Evolutionary conservation across 1,284 basidiomycete species (phyloP).

Genomic region (Golubevia pallescens): DNA sequence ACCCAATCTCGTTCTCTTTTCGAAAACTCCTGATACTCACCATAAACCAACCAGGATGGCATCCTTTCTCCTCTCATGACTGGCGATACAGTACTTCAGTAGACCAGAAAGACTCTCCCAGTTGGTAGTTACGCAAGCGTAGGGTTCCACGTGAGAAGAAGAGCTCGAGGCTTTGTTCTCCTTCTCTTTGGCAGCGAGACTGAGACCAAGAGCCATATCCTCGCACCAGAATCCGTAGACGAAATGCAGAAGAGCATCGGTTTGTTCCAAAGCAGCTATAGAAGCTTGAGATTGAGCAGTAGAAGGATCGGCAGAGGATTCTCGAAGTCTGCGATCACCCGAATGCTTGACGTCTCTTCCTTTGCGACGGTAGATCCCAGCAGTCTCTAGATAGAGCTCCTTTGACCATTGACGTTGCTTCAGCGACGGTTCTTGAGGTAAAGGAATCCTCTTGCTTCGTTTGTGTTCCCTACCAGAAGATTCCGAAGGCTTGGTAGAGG

Average conservation of each 20-base stretch:
- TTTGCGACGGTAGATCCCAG: conserved; percentile 27
- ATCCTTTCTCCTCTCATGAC: conserved; percentile 21
- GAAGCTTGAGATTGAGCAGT: conserved; percentile 20
- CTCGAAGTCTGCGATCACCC: conserved; percentile 41
- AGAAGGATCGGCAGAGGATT: conserved; percentile 4
- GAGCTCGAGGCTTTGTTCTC: neutral
- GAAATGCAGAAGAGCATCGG: conserved; percentile 68
- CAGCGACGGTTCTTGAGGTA: neutral
- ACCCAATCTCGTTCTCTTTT: neutral
- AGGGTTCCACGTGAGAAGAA: neutral
- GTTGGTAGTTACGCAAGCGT: conserved; percentile 17
- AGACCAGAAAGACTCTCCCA: conserved; percentile 34
- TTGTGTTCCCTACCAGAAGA: neutral
- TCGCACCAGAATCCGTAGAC: conserved; percentile 68
- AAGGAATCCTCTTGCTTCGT: neutral
- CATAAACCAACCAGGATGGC: conserved; percentile 28
- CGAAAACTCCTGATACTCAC: conserved; percentile 6
- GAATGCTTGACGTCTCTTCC: conserved; percentile 61
- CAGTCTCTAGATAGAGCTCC: conserved; percentile 9
- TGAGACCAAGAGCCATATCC: conserved; percentile 43
- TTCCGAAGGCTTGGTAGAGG: neutral
- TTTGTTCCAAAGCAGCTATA: conserved; percentile 65
- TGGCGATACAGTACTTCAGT: conserved; percentile 24
- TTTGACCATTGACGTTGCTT: conserved; percentile 8
- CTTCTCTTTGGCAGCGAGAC: neutral